Percentiles rank a stretch among this genome's conserved stretches.
phyloP scores from a whole-genome alignment of 1,284 basidiomycete species.

The Kalmanozyma brasiliensis region DNA sequence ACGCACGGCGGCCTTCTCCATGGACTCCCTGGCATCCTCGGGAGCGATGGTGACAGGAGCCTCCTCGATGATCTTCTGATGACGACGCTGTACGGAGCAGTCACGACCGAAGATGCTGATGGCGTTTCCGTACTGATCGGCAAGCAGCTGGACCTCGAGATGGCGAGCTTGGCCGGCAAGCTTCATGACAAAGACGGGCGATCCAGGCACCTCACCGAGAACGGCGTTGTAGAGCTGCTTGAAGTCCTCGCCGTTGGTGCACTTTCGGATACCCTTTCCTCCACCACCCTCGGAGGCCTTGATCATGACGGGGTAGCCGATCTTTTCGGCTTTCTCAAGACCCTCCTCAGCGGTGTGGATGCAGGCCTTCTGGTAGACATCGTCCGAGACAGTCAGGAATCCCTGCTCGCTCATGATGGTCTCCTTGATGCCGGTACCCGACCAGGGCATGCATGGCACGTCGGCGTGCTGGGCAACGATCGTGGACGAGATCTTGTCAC shows the following conservation, averaged over 20 bases:
- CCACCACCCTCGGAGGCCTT: constrained; percentile 99
- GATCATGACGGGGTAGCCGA: constrained; percentile 99
- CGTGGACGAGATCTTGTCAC: constrained; percentile 99
- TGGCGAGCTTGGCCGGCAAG: constrained; percentile 96
- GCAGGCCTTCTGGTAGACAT: constrained; percentile 89
- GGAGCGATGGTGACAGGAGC: constrained; percentile 95
- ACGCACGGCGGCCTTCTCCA: constrained; percentile 98
- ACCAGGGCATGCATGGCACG: constrained; percentile 99
- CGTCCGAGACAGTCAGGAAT: constrained; percentile 92
- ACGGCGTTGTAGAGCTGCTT: constrained; percentile 94
- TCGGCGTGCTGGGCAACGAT: constrained; percentile 97
- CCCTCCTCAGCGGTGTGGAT: constrained; percentile 91
- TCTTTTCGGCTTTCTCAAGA: constrained; percentile 81
- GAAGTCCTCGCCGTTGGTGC: constrained; percentile 77
- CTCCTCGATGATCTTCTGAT: constrained; percentile 99
- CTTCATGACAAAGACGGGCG: constrained; percentile 99
- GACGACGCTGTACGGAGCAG: constrained; percentile 98
- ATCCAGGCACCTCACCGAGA: constrained; percentile 92
- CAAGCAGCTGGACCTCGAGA: constrained; percentile 96
- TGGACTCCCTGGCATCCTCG: constrained; percentile 80
- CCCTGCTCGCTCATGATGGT: constrained; percentile 87
- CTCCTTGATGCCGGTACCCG: constrained; percentile 91
- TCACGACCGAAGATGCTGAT: constrained; percentile 99
- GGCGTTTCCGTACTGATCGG: constrained; percentile 99
- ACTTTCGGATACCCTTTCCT: constrained; percentile 80